Base-by-base conservation (phyloP, 805 yeast species). In the Pichia occidentalis region DNA sequence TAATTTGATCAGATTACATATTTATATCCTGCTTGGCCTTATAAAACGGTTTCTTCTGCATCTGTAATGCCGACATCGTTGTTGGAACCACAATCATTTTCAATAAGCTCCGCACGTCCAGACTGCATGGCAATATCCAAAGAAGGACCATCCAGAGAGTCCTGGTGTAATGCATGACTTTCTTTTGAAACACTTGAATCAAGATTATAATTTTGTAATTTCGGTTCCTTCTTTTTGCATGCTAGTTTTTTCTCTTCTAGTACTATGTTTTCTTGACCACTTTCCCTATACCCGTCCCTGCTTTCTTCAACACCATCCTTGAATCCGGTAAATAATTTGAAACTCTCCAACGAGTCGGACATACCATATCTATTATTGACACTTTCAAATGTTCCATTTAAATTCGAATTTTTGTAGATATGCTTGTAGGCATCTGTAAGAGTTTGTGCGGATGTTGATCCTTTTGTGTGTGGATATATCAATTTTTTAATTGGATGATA, bases 361-460 rank as follows among this genome's bases (percentile, higher is more conserved):
- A 49, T 25, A 6, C 52, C 53, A 32, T 45, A 48, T 17, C 50
- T 38, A 33, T 39, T 42, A 13, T 43, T 46, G 10, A 42, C 45
- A 17, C 40, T 39, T 27, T 50, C 52, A 36, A 51, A 39, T 4
- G 46, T 38, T 12, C 43, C 39, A 24, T 43, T 45, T 12, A 51
- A 41, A 29, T 51, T 51, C 0, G 46, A 46, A 31, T 46, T 37
- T 17, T 38, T 39, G 21, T 47, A 43, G 5, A 50, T 31, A 13
- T 34, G 39, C 19, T 28, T 36, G 14, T 49, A 49, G 9, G 49
- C 48, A n/a, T 40, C 34, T 17, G 43, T 42, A 11, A 50, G 33
- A 16, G 35, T 43, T 13, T 33, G 36, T 14, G 44, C 43, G 4
- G 23, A 23, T 7, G 44, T 40, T 1, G 40, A 33, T 4, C 33